Base-by-base conservation (phyloP, 2,329 filamentous ascomycete genomes). In the Macroventuria anomochaeta region DNA sequence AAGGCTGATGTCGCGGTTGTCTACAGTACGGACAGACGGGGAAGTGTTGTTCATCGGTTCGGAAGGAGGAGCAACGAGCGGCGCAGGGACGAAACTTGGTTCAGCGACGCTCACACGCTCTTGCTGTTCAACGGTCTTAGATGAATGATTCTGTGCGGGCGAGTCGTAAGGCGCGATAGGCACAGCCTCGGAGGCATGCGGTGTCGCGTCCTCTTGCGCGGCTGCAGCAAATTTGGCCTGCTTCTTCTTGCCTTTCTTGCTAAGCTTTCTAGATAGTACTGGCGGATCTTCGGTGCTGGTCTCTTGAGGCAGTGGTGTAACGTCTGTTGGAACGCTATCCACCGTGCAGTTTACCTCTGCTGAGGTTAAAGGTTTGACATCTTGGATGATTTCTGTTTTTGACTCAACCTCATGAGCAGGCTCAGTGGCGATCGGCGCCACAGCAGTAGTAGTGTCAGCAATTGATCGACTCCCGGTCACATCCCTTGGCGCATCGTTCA, bases 231-330 rank as follows among this genome's bases (percentile, higher is more conserved):
- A 12, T 18, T 25, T 46, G 18, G 28, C 38, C 10, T 47, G 50
- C 55, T 79, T 78, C 41, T 76, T 76, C 65, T 78, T 79, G 20
- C 68, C 64, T 43, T 69, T 67, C 44, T 68, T 67, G 53, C 61
- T 68, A 5, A 61, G 55, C 44, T 64, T 63, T 38, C 53, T 59
- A 23, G 59, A 57, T 5, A 54, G 36, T 20, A 36, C 49, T 15
- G 58, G 46, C 7, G 33, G 21, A 15, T 65, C 55, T 32, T 63
- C 59, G 1, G 53, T 17, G 7, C 21, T 3, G 5, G 34, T 13
- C n/a, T 58, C 42, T 25, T 37, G 42, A 15, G 33, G 5, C 4
- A 17, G 15, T 13, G 28, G 3, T 10, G 13, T 10, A 6, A 34
- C 36, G 4, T 32, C 36, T 15, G 20, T 40, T 6, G 7, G 31